Conservation (phyloP, 2,329 filamentous ascomycete genomes). For the Phyllosticta citrichinensis region DNA sequence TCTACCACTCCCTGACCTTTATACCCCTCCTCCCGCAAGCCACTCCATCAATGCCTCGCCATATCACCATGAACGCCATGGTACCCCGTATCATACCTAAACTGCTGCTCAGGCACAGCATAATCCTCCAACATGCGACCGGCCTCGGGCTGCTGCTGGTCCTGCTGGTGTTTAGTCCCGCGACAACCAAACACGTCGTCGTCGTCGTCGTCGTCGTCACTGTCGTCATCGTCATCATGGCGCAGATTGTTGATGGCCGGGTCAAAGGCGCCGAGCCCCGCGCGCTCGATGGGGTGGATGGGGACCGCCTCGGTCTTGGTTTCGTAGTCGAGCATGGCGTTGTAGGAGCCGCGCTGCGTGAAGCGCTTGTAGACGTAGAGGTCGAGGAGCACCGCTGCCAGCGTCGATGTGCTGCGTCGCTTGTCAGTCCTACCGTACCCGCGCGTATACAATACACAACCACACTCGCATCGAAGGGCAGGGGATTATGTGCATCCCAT, state of each 20-base stretch:
- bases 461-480: background rate
- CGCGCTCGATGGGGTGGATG: background rate
- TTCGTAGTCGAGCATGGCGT: constrained; percentile 35
- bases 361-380: constrained; percentile 37
- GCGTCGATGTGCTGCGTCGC: constrained; percentile 30
- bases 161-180: constrained; percentile 13
- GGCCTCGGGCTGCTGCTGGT: constrained; percentile 11
- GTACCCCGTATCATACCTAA: constrained; percentile 31
- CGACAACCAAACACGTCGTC: constrained; percentile 11
- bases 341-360: constrained; percentile 39
- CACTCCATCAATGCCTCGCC: background rate
- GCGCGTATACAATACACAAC: too few species aligned
- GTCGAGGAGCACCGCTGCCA: constrained; percentile 41
- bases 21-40: background rate
- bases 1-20: background rate
- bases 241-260: constrained; percentile 7
- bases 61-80: constrained; percentile 20
- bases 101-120: constrained; percentile 32
- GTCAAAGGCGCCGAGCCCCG: constrained; percentile 5
- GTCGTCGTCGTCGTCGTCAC: constrained; percentile 20
- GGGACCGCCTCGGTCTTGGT: constrained; percentile 19
- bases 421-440: too few species aligned
- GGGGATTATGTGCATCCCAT: background rate
- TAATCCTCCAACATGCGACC: constrained; percentile 25
- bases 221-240: constrained; percentile 18